A percentile compares a stretch with the other conserved stretches of the same genome.
Evolutionary conservation across 345 rosid species (phyloP).

Genomic region (Populus nigra): DNA sequence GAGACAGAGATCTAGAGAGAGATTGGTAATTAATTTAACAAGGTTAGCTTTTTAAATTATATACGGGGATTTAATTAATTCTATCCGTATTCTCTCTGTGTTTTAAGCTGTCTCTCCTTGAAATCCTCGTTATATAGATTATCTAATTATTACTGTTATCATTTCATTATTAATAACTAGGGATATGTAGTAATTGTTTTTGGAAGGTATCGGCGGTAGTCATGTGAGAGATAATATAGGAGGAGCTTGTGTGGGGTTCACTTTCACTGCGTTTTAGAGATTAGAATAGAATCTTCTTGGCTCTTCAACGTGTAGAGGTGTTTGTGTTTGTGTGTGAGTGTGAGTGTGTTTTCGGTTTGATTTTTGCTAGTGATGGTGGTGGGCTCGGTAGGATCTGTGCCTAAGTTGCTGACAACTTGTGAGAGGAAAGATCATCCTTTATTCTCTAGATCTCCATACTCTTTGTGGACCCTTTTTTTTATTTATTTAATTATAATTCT

Average conservation of each 20-base stretch:
- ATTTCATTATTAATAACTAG: slow-evolving; percentile 12
- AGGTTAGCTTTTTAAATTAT: background rate
- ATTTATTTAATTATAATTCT: background rate
- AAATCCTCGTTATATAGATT: slow-evolving; percentile 24
- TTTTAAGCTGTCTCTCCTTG: slow-evolving; percentile 60
- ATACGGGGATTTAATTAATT: background rate
- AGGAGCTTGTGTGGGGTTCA: slow-evolving; percentile 38
- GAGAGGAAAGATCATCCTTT: slow-evolving; percentile 12
- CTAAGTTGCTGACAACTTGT: slow-evolving; percentile 52
- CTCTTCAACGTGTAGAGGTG: slow-evolving; percentile 27
- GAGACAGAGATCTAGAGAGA: slow-evolving; percentile 5
- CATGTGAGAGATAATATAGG: slow-evolving; percentile 34
- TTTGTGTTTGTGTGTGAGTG: slow-evolving; percentile 1
- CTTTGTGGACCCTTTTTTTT: slow-evolving; percentile 5
- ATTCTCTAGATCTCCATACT: slow-evolving; percentile 36
- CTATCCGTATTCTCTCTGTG: slow-evolving; percentile 45
- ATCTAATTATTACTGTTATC: slow-evolving; percentile 13
- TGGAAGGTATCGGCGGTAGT: slow-evolving; percentile 44
- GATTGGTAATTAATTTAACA: background rate
- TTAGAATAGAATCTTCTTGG: slow-evolving; percentile 63
- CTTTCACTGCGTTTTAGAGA: slow-evolving; percentile 41
- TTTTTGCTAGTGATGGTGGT: slow-evolving; percentile 32
- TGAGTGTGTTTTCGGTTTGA: background rate
- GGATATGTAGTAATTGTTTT: background rate
- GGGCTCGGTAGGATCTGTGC: slow-evolving; percentile 49